phyloP scores from a whole-genome alignment of 257 asterid genomes.

The Osmanthus fragrans region DNA sequence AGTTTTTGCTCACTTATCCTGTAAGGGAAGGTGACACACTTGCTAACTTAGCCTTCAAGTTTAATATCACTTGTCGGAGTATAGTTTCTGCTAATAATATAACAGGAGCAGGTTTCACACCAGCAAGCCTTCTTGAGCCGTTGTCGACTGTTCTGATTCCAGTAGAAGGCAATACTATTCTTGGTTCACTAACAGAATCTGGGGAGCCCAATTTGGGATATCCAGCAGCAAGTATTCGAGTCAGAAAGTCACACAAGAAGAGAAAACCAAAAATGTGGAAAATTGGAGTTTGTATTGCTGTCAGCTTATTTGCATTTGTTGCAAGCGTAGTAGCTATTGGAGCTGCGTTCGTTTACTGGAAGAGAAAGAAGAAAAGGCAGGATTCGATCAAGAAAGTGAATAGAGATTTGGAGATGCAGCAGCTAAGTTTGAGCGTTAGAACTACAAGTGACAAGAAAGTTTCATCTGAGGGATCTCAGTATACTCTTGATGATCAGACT shows the following conservation, averaged over 20 bases:
- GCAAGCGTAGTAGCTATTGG: conserved; percentile 31
- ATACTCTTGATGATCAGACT: conserved; percentile 46
- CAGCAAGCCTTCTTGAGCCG: conserved; percentile 32
- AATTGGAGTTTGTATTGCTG: conserved; percentile 49
- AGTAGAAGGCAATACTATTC: conserved; percentile 28
- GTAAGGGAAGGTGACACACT: conserved; percentile 52
- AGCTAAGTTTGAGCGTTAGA: conserved; percentile 61
- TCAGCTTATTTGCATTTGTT: conserved; percentile 35
- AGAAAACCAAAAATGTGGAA: conserved; percentile 38
- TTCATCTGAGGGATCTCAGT: conserved; percentile 74
- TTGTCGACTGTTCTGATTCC: conserved; percentile 55
- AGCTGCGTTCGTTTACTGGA: conserved; percentile 38
- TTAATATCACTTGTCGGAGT: conserved; percentile 40
- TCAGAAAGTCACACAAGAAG: conserved; percentile 31
- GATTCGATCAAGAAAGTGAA: conserved; percentile 19
- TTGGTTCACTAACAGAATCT: conserved; percentile 23
- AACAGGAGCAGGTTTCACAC: conserved; percentile 31
- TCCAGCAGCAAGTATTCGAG: conserved; percentile 33
- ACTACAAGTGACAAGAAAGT: conserved; percentile 73
- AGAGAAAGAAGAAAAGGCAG: conserved; percentile 29
- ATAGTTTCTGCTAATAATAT: conserved; percentile 38
- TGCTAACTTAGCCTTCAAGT: conserved; percentile 32
- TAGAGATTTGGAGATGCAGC: conserved; percentile 59
- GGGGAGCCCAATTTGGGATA: conserved; percentile 26
- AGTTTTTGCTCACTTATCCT: conserved; percentile 52